These are phyloP conservation scores for Stylosanthes scabra DNA, from an alignment of 331 rosid species.

Conservation along the genomic window DNA sequence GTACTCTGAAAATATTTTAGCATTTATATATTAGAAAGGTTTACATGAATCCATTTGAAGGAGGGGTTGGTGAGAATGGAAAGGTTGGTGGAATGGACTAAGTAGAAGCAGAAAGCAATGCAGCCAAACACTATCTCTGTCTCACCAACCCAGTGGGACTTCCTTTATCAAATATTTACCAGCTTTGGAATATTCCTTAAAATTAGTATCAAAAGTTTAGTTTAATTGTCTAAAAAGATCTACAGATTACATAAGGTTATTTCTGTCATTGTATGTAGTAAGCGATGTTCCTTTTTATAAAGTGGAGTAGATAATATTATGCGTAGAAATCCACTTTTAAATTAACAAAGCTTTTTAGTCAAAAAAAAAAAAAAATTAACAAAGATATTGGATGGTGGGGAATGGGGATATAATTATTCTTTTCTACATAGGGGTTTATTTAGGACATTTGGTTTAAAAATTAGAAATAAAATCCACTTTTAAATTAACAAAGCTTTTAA, in stretches of 20 bases:
- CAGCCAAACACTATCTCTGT: neutral
- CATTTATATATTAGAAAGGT: neutral
- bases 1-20: no score
- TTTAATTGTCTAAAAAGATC: neutral
- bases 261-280: no score
- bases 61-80: conserved; percentile 24
- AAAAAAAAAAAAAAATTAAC: no score
- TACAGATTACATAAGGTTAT: no score
- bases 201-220: neutral
- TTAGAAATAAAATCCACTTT: no score
- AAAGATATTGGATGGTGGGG: neutral
- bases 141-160: conserved; percentile 36
- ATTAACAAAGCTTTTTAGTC: no score
- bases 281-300: neutral
- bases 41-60: neutral
- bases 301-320: no score
- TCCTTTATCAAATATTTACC: neutral
- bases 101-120: neutral
- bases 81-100: conserved; percentile 15
- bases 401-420: neutral
- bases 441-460: no score
- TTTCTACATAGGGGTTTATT: no score
- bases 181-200: neutral
- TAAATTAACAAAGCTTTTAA: no score
- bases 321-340: no score